Base-by-base conservation (phyloP, 768 basidiomycete genomes). In the Rubroboletus pulcherrimus region DNA sequence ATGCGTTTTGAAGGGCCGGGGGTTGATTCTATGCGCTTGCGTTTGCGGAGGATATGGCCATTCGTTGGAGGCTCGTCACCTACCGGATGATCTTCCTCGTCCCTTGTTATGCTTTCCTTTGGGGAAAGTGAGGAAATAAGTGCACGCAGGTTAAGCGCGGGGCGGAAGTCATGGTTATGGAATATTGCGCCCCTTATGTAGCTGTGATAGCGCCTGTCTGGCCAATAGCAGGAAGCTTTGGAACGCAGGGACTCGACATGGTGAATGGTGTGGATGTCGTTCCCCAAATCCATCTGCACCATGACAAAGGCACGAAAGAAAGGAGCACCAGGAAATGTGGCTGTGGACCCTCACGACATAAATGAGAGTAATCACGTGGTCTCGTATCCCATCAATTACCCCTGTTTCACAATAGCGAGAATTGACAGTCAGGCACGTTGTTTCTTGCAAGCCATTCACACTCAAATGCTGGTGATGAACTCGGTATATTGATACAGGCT, bases 171-270 rank as follows among this genome's bases (percentile, higher is more conserved):
- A 21, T 49, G 34, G 47, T 54, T 19, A 26, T 26, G 15, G 40
- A 38, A 42, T 19, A 19, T 33, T 1, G 15, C 30, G 53, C 37
- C 39, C 8, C 38, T 41, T n/a, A 17, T 17, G 49, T 42, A 56
- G 4, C 21, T 30, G 43, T 71, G 66, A n/a, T 52, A 40, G 38
- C 12, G 46, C 17, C 12, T 29, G 40, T 42, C 37, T 10, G 61
- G 67, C 71, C 69, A 71, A 34, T 71, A 73, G 44, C 60, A 66
- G 3, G 60, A 52, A 8, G 58, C 26, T 15, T 51, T 61, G 30
- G 59, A 54, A 40, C 70, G 67, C 11, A 71, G 49, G n/a, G 65
- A 71, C 37, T 73, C 71, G 53, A 55, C 52, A 31, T 71, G 67
- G 21, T 54, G 62, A 33, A 71, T 55, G 35, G 49, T 67, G 30